Percentiles rank a stretch among this genome's conserved stretches.
These are phyloP conservation scores for Brachypodium distachyon DNA, from an alignment of 202 grass and related monocot genomes.

Conservation along the genomic window DNA sequence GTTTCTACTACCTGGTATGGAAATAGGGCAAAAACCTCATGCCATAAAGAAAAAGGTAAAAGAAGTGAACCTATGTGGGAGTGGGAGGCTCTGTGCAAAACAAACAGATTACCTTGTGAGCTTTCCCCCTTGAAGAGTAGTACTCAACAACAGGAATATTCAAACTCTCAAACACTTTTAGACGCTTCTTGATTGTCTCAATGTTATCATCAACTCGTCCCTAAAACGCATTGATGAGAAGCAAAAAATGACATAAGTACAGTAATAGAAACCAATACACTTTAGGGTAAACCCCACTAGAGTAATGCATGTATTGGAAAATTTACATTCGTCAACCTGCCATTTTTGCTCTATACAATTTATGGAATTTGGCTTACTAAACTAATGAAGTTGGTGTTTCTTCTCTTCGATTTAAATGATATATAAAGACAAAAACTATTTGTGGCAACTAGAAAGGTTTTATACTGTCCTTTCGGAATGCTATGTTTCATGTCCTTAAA, in stretches of 20 bases:
- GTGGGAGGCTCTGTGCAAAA: background rate
- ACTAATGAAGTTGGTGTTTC: background rate
- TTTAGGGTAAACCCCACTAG: background rate
- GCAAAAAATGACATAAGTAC: background rate
- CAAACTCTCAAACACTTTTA: slow-evolving; percentile 81
- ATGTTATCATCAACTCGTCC: slow-evolving; percentile 98
- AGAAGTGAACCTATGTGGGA: background rate
- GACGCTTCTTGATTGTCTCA: slow-evolving; percentile 76
- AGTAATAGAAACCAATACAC: background rate
- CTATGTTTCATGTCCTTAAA: background rate
- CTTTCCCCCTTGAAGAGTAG: slow-evolving; percentile 77
- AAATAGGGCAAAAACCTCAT: background rate
- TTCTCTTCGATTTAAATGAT: background rate
- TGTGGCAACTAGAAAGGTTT: background rate
- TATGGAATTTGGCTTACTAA: background rate
- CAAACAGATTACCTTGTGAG: slow-evolving; percentile 53
- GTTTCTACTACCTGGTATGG: background rate
- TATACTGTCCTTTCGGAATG: background rate
- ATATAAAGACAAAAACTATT: slow-evolving; percentile 2
- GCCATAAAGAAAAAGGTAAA: background rate
- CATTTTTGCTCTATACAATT: background rate
- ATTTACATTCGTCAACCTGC: background rate
- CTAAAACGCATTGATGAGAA: slow-evolving; percentile 29
- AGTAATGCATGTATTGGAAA: background rate
- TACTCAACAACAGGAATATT: slow-evolving; percentile 92